phyloP scores from a whole-genome alignment of 345 rosid species.

The Pugionium dolabratum region DNA sequence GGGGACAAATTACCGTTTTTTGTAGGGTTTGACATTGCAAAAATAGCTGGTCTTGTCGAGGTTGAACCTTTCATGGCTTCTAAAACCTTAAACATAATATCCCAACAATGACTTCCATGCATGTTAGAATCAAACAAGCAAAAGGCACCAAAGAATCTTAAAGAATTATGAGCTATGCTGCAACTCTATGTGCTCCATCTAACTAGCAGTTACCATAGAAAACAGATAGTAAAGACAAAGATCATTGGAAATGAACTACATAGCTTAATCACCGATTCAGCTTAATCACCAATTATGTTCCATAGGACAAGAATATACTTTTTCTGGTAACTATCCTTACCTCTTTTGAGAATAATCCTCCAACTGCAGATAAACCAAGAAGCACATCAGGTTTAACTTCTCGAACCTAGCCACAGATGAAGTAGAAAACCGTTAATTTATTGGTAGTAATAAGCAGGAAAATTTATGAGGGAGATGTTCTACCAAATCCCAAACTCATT shows the following conservation, averaged over 20 bases:
- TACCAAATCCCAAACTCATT: conserved; percentile 11
- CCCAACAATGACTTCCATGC: conserved; percentile 12
- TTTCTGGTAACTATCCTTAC: conserved; percentile 41
- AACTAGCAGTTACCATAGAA: conserved; percentile 9
- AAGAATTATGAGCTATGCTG: conserved; percentile 16
- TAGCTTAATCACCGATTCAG: conserved; percentile 17
- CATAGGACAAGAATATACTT: conserved; percentile 14
- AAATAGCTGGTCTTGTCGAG: conserved; percentile 94
- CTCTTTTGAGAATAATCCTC: conserved; percentile 95
- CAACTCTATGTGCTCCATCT: conserved; percentile 12
- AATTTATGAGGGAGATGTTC: background rate
- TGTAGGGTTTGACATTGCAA: conserved; percentile 99
- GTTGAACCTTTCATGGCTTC: conserved; percentile 95
- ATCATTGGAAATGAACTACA: background rate
- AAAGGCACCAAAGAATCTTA: conserved; percentile 20
- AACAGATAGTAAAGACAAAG: conserved; percentile 15
- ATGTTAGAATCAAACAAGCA: conserved; percentile 19
- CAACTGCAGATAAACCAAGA: conserved; percentile 99
- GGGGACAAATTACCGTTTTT: conserved; percentile 63
- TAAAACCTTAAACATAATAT: conserved; percentile 61
- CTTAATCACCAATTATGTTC: too few species aligned
- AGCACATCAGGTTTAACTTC: conserved; percentile 98
- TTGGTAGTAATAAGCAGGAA: conserved; percentile 2
- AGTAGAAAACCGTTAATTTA: conserved; percentile 29
- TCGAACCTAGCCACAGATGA: conserved; percentile 63